Conservation (phyloP, 73 alveolate species). For the Breviolum minutum region DNA sequence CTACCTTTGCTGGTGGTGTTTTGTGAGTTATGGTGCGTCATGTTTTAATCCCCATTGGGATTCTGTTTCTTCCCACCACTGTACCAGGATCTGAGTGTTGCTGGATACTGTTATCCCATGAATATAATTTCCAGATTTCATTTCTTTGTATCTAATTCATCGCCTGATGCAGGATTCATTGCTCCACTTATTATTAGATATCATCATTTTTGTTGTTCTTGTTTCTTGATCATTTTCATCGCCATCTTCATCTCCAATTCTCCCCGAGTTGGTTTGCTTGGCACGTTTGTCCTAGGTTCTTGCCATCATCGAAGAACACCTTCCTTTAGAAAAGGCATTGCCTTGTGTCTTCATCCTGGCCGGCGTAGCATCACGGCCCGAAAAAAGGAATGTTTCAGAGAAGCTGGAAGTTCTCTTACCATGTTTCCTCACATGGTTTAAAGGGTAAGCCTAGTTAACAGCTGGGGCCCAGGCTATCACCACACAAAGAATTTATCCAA, state of each 20-base stretch:
- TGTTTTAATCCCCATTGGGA: not conserved
- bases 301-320: slow-evolving; percentile 25
- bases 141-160: too few species aligned
- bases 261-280: not conserved
- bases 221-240: not conserved
- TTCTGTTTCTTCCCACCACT: too few species aligned
- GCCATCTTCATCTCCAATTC: not conserved
- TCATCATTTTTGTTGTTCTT: not conserved
- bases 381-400: not conserved
- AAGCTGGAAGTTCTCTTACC: not conserved
- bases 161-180: not conserved
- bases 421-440: not conserved
- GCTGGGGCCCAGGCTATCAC: too few species aligned
- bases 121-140: too few species aligned
- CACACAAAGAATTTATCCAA: not conserved
- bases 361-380: slow-evolving; percentile 32
- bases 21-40: not conserved
- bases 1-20: too few species aligned
- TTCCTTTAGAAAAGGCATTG: slow-evolving; percentile 44
- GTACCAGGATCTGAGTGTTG: too few species aligned
- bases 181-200: not conserved
- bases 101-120: too few species aligned
- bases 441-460: too few species aligned
- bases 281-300: not conserved
- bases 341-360: slow-evolving; percentile 41